Base-by-base conservation (phyloP, 78 protist genomes). In the Dictyostelium purpureum region DNA sequence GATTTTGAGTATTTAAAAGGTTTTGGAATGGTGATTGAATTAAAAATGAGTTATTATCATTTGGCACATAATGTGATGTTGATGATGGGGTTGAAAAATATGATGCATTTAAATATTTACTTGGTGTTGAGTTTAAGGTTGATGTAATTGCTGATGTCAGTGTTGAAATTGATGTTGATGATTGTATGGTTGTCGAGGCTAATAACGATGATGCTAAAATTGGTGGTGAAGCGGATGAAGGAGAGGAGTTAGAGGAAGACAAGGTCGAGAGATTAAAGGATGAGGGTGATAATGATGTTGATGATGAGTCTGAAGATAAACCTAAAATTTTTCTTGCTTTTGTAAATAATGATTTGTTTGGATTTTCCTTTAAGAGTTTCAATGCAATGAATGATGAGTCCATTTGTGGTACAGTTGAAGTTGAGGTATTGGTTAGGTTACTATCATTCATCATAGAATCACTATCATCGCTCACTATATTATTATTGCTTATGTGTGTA, bases 301-400 rank as follows among this genome's bases (percentile, higher is more conserved):
- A 33, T 14, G 35, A 49, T 10, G 21, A 19, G 18, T 10, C 10
- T 49, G 67, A 54, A 56, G 14, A n/a, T 40, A 65, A 35, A 6
- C 45, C 63, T n/a, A 80, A 49, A 24, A 82, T 82, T 28, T 65
- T 51, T 57, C 74, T 82, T n/a, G 90, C 90, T 45, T 59, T 31
- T 14, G n/a, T 45, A 43, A 70, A 82, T 37, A 82, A 37, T 54
- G 90, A 54, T 67, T 70, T 42, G 21, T 38, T 82, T 31, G 76
- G 49, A 26, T 51, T 82, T 40, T 69, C 79, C 38, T 56, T 82
- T 9, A 82, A 26, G 10, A 82, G 18, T 56, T 69, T 82, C 16
- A 82, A 28, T 69, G 90, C 79, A n/a, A 67, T 59, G n/a, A 70
- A 69, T 70, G 90, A 82, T 35, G 67, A 69, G 18, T 82, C 90